A percentile compares a stretch with the other conserved stretches of the same genome.
Evolutionary conservation across 2,329 filamentous ascomycete species (phyloP).

Genomic region (Penicillium vulpinum): DNA sequence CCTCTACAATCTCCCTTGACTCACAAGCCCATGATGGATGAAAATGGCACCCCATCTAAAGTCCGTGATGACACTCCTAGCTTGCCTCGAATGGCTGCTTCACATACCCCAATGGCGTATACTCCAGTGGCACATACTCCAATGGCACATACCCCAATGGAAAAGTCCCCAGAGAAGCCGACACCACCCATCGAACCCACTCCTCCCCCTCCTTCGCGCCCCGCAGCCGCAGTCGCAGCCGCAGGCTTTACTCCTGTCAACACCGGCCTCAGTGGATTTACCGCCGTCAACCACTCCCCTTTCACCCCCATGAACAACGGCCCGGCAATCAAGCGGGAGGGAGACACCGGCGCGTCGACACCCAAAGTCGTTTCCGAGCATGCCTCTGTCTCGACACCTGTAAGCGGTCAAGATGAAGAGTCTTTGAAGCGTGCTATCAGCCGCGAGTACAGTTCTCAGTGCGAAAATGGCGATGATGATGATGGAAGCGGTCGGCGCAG

Average conservation of each 20-base stretch:
- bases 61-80: constrained; percentile 67
- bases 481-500: constrained; percentile 72
- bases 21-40: constrained; percentile 41
- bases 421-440: constrained; percentile 77
- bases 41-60: constrained; percentile 48
- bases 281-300: constrained; percentile 57
- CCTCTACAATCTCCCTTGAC: constrained; percentile 74
- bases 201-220: constrained; percentile 35
- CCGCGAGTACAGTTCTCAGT: constrained; percentile 51
- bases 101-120: constrained; percentile 52
- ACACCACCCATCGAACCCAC: constrained; percentile 41
- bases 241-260: constrained; percentile 74
- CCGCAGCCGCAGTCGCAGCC: constrained; percentile 40
- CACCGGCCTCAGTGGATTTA: constrained; percentile 54
- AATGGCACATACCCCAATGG: constrained; percentile 52
- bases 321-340: constrained; percentile 52
- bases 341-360: constrained; percentile 59
- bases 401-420: constrained; percentile 55
- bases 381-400: constrained; percentile 58
- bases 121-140: constrained; percentile 1
- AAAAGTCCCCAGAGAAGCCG: constrained; percentile 35
- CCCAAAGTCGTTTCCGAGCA: constrained; percentile 65
- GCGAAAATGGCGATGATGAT: constrained; percentile 57
- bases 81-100: constrained; percentile 56
- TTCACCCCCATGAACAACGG: constrained; percentile 45